Evolutionary conservation across 176 grass and related monocot species (phyloP).

Genomic region (Otatea glauca): DNA sequence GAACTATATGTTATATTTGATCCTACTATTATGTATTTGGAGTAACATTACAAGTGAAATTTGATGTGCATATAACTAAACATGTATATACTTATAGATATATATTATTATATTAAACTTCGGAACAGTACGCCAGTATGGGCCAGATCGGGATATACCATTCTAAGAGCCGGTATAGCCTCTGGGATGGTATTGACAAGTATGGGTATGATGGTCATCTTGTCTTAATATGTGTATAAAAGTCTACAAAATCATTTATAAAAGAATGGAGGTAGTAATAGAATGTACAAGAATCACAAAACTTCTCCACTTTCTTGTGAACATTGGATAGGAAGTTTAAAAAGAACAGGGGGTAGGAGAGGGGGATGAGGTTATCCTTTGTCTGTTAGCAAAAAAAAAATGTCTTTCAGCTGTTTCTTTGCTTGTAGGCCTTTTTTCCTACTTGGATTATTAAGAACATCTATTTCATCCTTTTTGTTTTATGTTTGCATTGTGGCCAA

Average conservation of each 20-base stretch:
- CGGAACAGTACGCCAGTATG: no score
- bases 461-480: neutral
- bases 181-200: no score
- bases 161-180: no score
- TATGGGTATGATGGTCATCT: neutral
- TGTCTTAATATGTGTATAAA: constrained; percentile 1
- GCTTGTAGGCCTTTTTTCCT: neutral
- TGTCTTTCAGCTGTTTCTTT: constrained; percentile 5
- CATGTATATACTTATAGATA: no score
- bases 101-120: no score
- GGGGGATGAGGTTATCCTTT: neutral
- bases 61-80: no score
- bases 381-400: neutral
- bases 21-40: no score
- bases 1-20: no score
- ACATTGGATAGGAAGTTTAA: constrained; percentile 18
- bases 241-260: neutral
- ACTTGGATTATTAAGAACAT: constrained; percentile 24
- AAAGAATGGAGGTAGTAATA: constrained; percentile 1
- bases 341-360: neutral
- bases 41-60: no score
- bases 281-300: constrained; percentile 10
- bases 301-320: neutral
- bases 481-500: constrained; percentile 12
- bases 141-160: no score